phyloP scores from a whole-genome alignment of 2,329 filamentous ascomycete genomes.

The Elsinoe perseae region DNA sequence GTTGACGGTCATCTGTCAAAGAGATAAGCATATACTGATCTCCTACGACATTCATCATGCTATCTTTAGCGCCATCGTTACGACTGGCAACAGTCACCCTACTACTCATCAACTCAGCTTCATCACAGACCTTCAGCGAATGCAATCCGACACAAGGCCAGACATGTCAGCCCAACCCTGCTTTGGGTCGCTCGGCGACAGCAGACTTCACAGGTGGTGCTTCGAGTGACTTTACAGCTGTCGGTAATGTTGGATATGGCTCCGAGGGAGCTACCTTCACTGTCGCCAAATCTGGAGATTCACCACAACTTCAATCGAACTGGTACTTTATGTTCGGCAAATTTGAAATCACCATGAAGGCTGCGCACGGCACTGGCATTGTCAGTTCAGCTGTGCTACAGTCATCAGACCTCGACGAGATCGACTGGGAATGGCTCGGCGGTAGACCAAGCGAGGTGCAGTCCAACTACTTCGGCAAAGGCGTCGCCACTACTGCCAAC shows the following conservation, averaged over 20 bases:
- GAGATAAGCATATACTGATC: constrained; percentile 7
- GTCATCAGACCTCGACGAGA: constrained; percentile 88
- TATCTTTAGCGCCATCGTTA: constrained; percentile 20
- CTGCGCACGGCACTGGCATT: constrained; percentile 81
- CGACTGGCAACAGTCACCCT: constrained; percentile 33
- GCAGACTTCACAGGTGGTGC: constrained; percentile 74
- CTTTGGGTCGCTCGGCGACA: constrained; percentile 71
- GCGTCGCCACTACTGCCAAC: constrained; percentile 75
- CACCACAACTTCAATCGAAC: constrained; percentile 76
- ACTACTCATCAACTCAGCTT: constrained; percentile 33
- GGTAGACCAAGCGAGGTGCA: constrained; percentile 70
- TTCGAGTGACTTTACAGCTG: constrained; percentile 69
- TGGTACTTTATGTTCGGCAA: constrained; percentile 99
- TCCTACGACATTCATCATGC: constrained; percentile 10
- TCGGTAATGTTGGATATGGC: constrained; percentile 64
- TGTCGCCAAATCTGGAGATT: constrained; percentile 67
- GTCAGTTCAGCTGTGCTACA: constrained; percentile 87
- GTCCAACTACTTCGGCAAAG: constrained; percentile 95
- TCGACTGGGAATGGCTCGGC: constrained; percentile 95
- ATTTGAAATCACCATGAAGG: constrained; percentile 76
- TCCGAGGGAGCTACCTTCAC: constrained; percentile 74
- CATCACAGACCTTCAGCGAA: constrained; percentile 47
- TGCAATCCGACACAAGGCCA: constrained; percentile 51
- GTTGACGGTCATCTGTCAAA: constrained; percentile 10
- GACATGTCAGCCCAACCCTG: constrained; percentile 65